A percentile compares a stretch with the other conserved stretches of the same genome.
phyloP scores from a whole-genome alignment of 495 filamentous ascomycete species.

The Bacidia rubella region DNA sequence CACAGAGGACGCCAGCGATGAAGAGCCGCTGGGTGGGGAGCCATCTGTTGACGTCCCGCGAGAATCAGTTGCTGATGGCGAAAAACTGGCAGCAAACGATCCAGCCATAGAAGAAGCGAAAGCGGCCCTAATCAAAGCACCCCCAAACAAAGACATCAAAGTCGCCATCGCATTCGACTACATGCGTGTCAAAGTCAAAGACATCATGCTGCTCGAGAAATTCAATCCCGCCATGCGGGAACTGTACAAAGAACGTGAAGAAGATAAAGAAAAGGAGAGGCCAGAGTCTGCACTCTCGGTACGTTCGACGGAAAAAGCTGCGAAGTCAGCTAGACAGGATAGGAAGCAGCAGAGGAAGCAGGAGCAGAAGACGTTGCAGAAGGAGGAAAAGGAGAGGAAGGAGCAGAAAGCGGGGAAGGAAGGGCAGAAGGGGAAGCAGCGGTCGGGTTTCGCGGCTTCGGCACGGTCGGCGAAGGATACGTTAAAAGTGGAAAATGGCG shows the following conservation, averaged over 20 bases:
- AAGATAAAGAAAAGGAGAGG: constrained; percentile 14
- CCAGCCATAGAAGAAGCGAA: not conserved
- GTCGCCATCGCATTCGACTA: constrained; percentile 78
- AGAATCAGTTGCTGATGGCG: not conserved
- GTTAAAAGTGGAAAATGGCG: not conserved
- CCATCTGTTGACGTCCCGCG: not conserved
- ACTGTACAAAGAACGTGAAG: constrained; percentile 39
- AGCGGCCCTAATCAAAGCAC: not conserved
- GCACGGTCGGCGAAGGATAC: not conserved
- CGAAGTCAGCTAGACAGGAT: not conserved
- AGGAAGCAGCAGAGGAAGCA: not conserved
- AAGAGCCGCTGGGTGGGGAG: constrained; percentile 8
- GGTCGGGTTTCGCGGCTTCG: no score
- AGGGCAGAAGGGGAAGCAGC: not conserved
- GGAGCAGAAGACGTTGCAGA: not conserved
- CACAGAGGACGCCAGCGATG: constrained; percentile 20
- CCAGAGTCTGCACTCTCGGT: not conserved
- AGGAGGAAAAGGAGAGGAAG: not conserved
- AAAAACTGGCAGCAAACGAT: not conserved
- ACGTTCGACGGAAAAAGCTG: not conserved
- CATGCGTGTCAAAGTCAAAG: constrained; percentile 69
- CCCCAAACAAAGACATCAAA: constrained; percentile 30
- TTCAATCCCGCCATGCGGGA: constrained; percentile 60
- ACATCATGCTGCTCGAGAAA: constrained; percentile 61
- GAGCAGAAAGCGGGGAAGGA: not conserved